A percentile compares a stretch with the other conserved stretches of the same genome.
Evolutionary conservation across 768 basidiomycete genomes (phyloP).

Genomic region (Amanita polypyramis): DNA sequence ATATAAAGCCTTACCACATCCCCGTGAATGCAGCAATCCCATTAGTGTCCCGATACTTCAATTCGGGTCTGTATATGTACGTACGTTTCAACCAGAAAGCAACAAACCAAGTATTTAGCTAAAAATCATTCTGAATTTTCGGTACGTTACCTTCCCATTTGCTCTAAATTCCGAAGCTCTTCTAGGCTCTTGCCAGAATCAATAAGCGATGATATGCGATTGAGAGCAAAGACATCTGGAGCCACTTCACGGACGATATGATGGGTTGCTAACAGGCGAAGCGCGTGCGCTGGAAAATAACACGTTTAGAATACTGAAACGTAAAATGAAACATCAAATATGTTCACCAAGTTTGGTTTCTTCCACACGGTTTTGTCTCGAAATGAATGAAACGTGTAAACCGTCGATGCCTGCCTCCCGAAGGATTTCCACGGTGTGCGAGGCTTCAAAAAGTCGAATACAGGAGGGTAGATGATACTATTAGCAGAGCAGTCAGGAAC

Average conservation of each 20-base stretch:
- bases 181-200: slow-evolving; percentile 54
- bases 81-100: background rate
- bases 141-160: slow-evolving; percentile 28
- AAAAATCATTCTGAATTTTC: no score
- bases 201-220: slow-evolving; percentile 56
- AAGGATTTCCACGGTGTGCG: slow-evolving; percentile 61
- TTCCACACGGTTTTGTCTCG: slow-evolving; percentile 32
- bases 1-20: slow-evolving; percentile 37
- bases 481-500: slow-evolving; percentile 3
- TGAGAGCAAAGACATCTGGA: slow-evolving; percentile 65
- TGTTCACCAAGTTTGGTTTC: slow-evolving; percentile 40
- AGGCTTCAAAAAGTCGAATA: slow-evolving; percentile 61
- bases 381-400: slow-evolving; percentile 38
- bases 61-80: slow-evolving; percentile 33
- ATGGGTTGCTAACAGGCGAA: slow-evolving; percentile 71
- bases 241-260: slow-evolving; percentile 61
- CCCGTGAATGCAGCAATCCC: slow-evolving; percentile 66
- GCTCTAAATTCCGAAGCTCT: slow-evolving; percentile 29
- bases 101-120: background rate
- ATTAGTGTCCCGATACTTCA: slow-evolving; percentile 57
- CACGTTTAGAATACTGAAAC: background rate
- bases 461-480: slow-evolving; percentile 72
- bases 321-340: background rate
- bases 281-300: slow-evolving; percentile 45
- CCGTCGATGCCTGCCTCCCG: slow-evolving; percentile 49